Evolutionary conservation across 169 alveolate species (phyloP), one percentile per base, ranked within the genome.

Genomic region (Miamiensis avidus): DNA sequence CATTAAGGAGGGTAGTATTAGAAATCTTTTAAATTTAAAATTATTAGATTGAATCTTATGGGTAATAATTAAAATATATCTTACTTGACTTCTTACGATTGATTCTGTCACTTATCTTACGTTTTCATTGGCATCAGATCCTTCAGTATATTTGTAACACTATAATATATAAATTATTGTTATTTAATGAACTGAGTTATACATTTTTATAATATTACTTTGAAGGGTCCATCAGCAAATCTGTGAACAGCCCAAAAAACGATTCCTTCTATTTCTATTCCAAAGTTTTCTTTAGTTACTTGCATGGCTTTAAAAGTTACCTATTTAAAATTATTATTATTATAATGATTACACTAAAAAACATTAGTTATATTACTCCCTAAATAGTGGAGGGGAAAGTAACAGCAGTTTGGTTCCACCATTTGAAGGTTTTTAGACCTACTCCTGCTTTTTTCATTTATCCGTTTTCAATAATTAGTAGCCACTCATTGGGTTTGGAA

Each of bases 201-300:
- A 49, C 20, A 49, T 49, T 49, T 11, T 11, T 11, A 49, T 11
- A 49, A 11, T 20, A 4, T 49, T 49, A 49, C 69, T 20, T 79
- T 65, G 29, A 79, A 79, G 64, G 84, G 84, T 11, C 84, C 84
- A 79, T 79, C 84, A n/a, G 76, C 84, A 27, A 49, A 65, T 16
- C 77, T 34, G 29, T 79, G 27, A 15, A 79, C 84, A 49, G 74
- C 65, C 84, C 84, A 79, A 49, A 49, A 34, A 49, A 74, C 76
- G 33, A 79, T n/a, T 34, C 84, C 84, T 0, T 34, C 28, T 29
- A 79, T 74, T 16, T 34, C 33, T 27, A 79, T n/a, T 27, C 84
- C 84, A 29, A 34, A 27, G 64, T 34, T 79, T 34, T 79, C 84
- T 28, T 28, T 49, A 79, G 84, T 79, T 25, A 65, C 84, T 16